Evolutionary conservation across 495 filamentous ascomycete species (phyloP), one percentile per base, ranked within the genome.

Genomic region (Daldinia bambusicola): DNA sequence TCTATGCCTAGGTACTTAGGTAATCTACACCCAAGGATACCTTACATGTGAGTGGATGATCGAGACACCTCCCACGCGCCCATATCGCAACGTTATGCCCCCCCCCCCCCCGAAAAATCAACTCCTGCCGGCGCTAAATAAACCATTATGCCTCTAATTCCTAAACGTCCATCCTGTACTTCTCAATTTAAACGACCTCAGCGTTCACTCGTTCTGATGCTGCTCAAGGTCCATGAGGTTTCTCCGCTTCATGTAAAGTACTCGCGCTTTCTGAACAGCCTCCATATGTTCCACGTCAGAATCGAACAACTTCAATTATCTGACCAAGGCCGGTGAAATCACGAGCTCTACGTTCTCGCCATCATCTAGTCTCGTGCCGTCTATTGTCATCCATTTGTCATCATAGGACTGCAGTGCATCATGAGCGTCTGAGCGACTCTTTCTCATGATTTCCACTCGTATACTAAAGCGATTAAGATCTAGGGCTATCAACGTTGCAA

Each of bases 251-350:
- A 16, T 43, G 2, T 43, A 43, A 18, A 43, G 40, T 6, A 43
- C n/a, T 8, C 16, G 2, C 6, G 40, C 40, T 16, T 43, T 43
- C 40, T 43, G n/a, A 18, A 43, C n/a, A 43, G 7, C 40, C 4
- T 0, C 4, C n/a, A 43, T 18, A 43, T 32, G 8, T 26, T 55
- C 37, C 7, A 16, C 20, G 13, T 18, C 48, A 40, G 32, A 53
- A 26, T 43, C 36, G 2, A 5, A 6, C 6, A 5, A 0, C 38
- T 34, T 65, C 13, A 16, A 2, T 5, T 48, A 37, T 22, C 9
- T 32, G 26, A 65, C 30, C 10, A 65, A 50, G 8, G 62, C 63
- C 14, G 63, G 55, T 9, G 50, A 12, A 4, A 55, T 26, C 45
- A 64, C 0, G 13, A 66, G 20, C 16, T 58, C 43, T 6, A 58